Evolutionary conservation across 2,329 filamentous ascomycete genomes (phyloP).

Genomic region (Arthrobotrys pseudoclavata): DNA sequence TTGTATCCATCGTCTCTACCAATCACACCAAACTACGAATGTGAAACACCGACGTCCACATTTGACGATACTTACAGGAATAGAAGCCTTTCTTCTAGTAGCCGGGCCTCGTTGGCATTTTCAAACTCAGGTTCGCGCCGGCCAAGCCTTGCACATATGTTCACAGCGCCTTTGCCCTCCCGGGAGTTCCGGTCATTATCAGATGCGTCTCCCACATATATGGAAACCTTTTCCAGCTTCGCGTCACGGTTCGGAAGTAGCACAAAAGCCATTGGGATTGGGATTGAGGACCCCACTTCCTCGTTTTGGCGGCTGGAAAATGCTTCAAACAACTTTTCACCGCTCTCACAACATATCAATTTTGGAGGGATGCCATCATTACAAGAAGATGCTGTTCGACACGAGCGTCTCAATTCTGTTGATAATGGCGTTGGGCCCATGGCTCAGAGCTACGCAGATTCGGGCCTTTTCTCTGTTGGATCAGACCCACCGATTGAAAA

Average conservation of each 20-base stretch:
- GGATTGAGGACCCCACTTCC: conserved; percentile 54
- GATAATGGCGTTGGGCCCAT: conserved; percentile 58
- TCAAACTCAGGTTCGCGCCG: conserved; percentile 62
- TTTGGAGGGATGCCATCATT: conserved; percentile 58
- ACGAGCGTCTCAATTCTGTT: conserved; percentile 56
- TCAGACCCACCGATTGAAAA: conserved; percentile 52
- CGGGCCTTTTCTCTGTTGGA: conserved; percentile 52
- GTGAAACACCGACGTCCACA: conserved; percentile 58
- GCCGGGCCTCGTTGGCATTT: conserved; percentile 61
- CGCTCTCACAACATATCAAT: conserved; percentile 56
- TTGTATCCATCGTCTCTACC: conserved; percentile 62
- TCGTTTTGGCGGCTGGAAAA: conserved; percentile 59
- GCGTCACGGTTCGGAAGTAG: conserved; percentile 42
- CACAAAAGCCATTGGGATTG: conserved; percentile 50
- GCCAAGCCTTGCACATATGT: conserved; percentile 62
- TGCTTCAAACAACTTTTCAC: conserved; percentile 54
- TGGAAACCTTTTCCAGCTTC: conserved; percentile 56
- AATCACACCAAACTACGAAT: conserved; percentile 63
- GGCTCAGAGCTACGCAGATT: conserved; percentile 45
- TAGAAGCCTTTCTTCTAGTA: conserved; percentile 59
- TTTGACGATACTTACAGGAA: conserved; percentile 62
- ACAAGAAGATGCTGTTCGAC: conserved; percentile 52
- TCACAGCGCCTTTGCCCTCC: conserved; percentile 56
- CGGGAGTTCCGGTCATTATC: conserved; percentile 58
- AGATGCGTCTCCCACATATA: conserved; percentile 55